phyloP scores from a whole-genome alignment of 2,329 filamentous ascomycete species.

The Volutella citrinella region DNA sequence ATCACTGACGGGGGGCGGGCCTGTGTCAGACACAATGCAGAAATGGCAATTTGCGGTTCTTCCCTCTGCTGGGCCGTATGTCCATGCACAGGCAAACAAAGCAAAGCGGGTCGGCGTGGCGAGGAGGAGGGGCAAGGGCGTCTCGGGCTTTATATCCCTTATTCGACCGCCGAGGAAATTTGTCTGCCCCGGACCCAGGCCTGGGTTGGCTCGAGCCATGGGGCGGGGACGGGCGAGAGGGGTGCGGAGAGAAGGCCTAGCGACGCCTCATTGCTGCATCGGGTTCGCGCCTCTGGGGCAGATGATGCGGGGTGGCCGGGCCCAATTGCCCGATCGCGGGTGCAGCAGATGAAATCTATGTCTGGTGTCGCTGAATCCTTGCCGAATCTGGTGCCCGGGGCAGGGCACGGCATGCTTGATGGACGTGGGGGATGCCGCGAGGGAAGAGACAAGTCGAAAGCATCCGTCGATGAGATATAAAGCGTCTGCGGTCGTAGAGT shows the following conservation, averaged over 20 bases:
- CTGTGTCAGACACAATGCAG: background rate
- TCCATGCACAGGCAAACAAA: too few relatives aligned
- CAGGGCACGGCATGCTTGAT: too few relatives aligned
- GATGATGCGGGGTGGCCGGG: conserved; percentile 8
- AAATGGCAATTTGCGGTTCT: too few relatives aligned
- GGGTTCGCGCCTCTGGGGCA: conserved; percentile 5
- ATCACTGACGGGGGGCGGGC: conserved; percentile 7
- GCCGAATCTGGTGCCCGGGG: conserved; percentile 7
- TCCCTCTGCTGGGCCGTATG: too few relatives aligned
- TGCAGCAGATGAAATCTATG: too few relatives aligned
- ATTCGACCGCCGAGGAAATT: conserved; percentile 15
- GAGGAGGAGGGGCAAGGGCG: conserved; percentile 3
- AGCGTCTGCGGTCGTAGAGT: too few relatives aligned
- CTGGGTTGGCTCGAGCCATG: conserved; percentile 4
- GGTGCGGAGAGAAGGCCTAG: conserved; percentile 11
- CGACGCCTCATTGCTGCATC: conserved; percentile 1
- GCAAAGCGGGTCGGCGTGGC: conserved; percentile 7
- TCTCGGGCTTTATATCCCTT: conserved; percentile 19
- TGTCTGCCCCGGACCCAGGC: conserved; percentile 5
- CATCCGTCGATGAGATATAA: too few relatives aligned
- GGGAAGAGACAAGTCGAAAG: too few relatives aligned
- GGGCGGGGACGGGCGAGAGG: background rate
- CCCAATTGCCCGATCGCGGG: too few relatives aligned
- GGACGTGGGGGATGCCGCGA: too few relatives aligned
- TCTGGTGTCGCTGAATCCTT: conserved; percentile 11